phyloP scores from a whole-genome alignment of 2,329 filamentous ascomycete genomes.

The Elsinoe arachidis region DNA sequence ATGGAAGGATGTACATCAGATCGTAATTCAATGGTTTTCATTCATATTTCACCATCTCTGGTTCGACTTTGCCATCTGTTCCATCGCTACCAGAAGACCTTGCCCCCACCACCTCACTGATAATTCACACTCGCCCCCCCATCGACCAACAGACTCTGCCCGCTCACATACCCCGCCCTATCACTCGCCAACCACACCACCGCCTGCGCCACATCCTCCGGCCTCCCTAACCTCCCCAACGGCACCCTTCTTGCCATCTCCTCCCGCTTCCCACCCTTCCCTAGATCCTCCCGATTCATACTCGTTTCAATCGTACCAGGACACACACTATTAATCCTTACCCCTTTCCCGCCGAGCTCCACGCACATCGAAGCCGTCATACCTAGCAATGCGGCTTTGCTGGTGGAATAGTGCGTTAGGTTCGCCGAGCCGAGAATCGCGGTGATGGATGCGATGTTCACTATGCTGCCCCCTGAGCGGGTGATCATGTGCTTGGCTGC shows the following conservation, averaged over 20 bases:
- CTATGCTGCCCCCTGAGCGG: background rate
- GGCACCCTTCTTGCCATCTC: slow-evolving; percentile 5
- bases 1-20: too few relatives aligned
- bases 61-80: too few relatives aligned
- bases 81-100: too few relatives aligned
- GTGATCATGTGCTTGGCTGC: background rate
- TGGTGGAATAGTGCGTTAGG: slow-evolving; percentile 1
- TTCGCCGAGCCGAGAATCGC: background rate
- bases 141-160: slow-evolving; percentile 9
- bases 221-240: background rate
- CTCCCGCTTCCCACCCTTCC: background rate
- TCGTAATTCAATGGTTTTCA: background rate
- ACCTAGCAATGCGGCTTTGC: slow-evolving; percentile 5
- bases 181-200: slow-evolving; percentile 12
- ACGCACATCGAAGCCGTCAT: background rate
- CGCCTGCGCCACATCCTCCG: slow-evolving; percentile 6
- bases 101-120: background rate
- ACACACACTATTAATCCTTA: slow-evolving; percentile 7
- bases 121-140: slow-evolving; percentile 7
- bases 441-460: slow-evolving; percentile 7
- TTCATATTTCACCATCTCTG: background rate
- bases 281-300: slow-evolving; percentile 10
- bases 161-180: background rate
- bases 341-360: background rate
- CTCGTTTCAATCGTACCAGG: slow-evolving; percentile 10